A percentile compares a stretch with the other conserved stretches of the same genome.
These are phyloP conservation scores for Suillus bovinus DNA, from an alignment of 768 basidiomycete species.

Conservation along the genomic window DNA sequence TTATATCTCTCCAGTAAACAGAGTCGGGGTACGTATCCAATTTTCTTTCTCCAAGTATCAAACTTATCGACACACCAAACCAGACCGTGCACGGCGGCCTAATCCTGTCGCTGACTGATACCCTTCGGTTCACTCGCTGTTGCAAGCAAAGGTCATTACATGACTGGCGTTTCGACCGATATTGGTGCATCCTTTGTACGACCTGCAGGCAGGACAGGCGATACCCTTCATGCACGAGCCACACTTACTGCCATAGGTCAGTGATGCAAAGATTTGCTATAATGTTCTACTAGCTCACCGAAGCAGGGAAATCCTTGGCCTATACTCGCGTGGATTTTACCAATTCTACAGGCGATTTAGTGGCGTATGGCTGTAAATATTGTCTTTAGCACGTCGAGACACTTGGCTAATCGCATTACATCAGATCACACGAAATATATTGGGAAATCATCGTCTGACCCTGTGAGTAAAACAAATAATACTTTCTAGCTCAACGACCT, in stretches of 20 bases:
- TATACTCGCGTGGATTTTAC: slow-evolving; percentile 83
- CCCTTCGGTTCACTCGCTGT: slow-evolving; percentile 84
- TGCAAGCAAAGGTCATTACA: slow-evolving; percentile 76
- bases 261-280: not conserved
- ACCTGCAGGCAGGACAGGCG: slow-evolving; percentile 72
- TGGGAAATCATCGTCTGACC: slow-evolving; percentile 58
- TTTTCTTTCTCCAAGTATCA: slow-evolving; percentile 5
- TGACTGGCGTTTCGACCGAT: slow-evolving; percentile 89
- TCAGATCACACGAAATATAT: slow-evolving; percentile 86
- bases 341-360: slow-evolving; percentile 59
- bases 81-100: slow-evolving; percentile 78
- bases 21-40: slow-evolving; percentile 64
- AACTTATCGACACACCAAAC: slow-evolving; percentile 6
- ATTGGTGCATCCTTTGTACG: slow-evolving; percentile 77
- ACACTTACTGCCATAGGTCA: slow-evolving; percentile 70
- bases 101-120: slow-evolving; percentile 80
- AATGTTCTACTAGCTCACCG: not conserved
- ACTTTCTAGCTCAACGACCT: not conserved
- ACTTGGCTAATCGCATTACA: slow-evolving; percentile 11
- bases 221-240: slow-evolving; percentile 63
- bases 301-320: slow-evolving; percentile 71
- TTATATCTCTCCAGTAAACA: slow-evolving; percentile 56
- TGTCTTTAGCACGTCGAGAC: not conserved
- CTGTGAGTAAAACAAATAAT: slow-evolving; percentile 29
- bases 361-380: slow-evolving; percentile 78